Evolutionary conservation across 805 yeast species (phyloP).

Genomic region (Kodamaea kakaduensis): DNA sequence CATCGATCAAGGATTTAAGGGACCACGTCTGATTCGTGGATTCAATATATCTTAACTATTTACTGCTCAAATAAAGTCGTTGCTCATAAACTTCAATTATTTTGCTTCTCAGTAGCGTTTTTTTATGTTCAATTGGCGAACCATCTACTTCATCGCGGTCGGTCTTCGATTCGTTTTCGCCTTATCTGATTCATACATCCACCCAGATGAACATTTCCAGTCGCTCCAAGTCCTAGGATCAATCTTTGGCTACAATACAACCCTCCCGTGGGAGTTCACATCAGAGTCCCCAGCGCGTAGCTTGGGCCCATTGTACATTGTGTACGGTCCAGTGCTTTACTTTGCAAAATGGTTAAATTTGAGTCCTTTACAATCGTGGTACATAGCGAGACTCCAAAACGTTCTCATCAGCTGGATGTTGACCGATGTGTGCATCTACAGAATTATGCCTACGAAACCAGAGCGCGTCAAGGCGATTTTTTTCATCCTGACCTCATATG

Average conservation of each 20-base stretch:
- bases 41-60: not conserved
- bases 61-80: slow-evolving; percentile 1
- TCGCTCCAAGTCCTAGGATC: slow-evolving; percentile 68
- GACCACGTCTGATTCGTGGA: too few species aligned
- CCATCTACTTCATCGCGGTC: slow-evolving; percentile 40
- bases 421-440: slow-evolving; percentile 42
- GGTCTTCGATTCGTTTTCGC: slow-evolving; percentile 53
- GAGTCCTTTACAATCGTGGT: slow-evolving; percentile 50
- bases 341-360: slow-evolving; percentile 27
- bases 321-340: slow-evolving; percentile 64
- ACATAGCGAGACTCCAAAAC: slow-evolving; percentile 48
- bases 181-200: slow-evolving; percentile 77
- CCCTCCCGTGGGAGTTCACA: slow-evolving; percentile 82
- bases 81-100: not conserved
- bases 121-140: slow-evolving; percentile 46
- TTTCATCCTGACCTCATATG: slow-evolving; percentile 55
- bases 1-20: too few species aligned
- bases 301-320: slow-evolving; percentile 58
- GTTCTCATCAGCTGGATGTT: slow-evolving; percentile 36
- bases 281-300: slow-evolving; percentile 61
- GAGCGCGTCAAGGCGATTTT: slow-evolving; percentile 47
- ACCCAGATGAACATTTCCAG: slow-evolving; percentile 97
- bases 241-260: slow-evolving; percentile 41
- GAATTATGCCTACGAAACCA: slow-evolving; percentile 46
- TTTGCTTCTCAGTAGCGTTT: too few species aligned